Conservation (phyloP, 2,329 filamentous ascomycete species). For the Exophiala aquamarina region DNA sequence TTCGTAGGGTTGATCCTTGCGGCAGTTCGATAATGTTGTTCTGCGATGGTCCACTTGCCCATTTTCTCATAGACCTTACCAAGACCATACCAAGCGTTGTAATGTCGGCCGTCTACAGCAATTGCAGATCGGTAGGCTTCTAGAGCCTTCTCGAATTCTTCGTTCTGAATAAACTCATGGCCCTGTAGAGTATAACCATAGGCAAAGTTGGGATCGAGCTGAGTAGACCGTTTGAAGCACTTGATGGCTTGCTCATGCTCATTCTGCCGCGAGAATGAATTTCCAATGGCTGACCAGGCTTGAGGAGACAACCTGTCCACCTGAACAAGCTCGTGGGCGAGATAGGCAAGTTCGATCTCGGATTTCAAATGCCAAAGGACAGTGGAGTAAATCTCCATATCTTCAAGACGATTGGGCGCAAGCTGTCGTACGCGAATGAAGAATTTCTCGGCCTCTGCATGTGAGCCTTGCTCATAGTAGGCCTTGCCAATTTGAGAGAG, state of each 20-base stretch:
- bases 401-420: slow-evolving; percentile 78
- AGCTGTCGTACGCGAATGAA: slow-evolving; percentile 78
- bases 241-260: slow-evolving; percentile 93
- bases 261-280: slow-evolving; percentile 86
- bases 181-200: slow-evolving; percentile 96
- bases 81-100: slow-evolving; percentile 97
- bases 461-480: slow-evolving; percentile 85
- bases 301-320: slow-evolving; percentile 85
- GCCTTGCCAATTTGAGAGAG: slow-evolving; percentile 86
- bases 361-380: slow-evolving; percentile 98
- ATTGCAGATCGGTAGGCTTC: slow-evolving; percentile 84
- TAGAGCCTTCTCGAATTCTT: slow-evolving; percentile 94
- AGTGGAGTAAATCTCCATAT: slow-evolving; percentile 98
- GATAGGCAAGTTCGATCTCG: slow-evolving; percentile 85
- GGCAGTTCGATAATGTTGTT: slow-evolving; percentile 86
- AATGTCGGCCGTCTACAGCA: slow-evolving; percentile 81
- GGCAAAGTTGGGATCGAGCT: slow-evolving; percentile 84
- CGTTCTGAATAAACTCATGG: slow-evolving; percentile 92
- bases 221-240: slow-evolving; percentile 92
- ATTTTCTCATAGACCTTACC: slow-evolving; percentile 81
- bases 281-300: slow-evolving; percentile 93
- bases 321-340: slow-evolving; percentile 88
- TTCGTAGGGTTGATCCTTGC: slow-evolving; percentile 91
- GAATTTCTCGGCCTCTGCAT: slow-evolving; percentile 80
- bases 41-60: slow-evolving; percentile 86